Conservation (phyloP, 306 rosid species). For the Sesbania bispinosa region DNA sequence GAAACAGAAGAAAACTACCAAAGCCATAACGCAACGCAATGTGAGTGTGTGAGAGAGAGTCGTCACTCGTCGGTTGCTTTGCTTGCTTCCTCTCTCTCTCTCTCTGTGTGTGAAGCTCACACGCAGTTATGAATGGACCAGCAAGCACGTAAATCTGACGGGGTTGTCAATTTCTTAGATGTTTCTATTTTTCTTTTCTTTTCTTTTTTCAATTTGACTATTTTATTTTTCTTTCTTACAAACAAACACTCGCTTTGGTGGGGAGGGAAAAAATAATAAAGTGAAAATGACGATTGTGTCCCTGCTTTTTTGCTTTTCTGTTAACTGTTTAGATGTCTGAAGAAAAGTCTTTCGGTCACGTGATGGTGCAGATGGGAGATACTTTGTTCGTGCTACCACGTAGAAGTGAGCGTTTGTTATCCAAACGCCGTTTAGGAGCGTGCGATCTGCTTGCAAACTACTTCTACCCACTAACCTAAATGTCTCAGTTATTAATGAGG, state of each 20-base stretch:
- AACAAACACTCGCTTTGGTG: neutral
- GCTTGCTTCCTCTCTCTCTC: constrained; percentile 15
- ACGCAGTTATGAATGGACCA: constrained; percentile 30
- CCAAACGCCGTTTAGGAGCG: neutral
- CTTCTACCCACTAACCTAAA: constrained; percentile 21
- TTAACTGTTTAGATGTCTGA: neutral
- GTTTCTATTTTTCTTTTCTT: neutral
- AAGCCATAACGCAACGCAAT: neutral
- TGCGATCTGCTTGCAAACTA: neutral
- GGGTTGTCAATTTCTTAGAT: constrained; percentile 39
- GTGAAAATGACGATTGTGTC: constrained; percentile 2
- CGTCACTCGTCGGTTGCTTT: neutral
- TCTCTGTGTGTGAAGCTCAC: neutral
- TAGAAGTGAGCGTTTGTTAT: neutral
- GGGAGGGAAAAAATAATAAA: neutral
- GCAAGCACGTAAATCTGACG: constrained; percentile 36
- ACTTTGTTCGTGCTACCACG: neutral
- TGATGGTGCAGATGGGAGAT: constrained; percentile 1
- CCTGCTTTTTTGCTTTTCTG: neutral
- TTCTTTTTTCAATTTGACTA: neutral
- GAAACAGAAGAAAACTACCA: constrained; percentile 22
- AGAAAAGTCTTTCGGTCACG: constrained; percentile 6
- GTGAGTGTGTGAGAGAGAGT: neutral
- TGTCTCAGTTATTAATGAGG: neutral
- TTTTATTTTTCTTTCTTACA: neutral